Conservation (phyloP, 78 protist genomes). For the Anaeramoeba flamelloides region DNA sequence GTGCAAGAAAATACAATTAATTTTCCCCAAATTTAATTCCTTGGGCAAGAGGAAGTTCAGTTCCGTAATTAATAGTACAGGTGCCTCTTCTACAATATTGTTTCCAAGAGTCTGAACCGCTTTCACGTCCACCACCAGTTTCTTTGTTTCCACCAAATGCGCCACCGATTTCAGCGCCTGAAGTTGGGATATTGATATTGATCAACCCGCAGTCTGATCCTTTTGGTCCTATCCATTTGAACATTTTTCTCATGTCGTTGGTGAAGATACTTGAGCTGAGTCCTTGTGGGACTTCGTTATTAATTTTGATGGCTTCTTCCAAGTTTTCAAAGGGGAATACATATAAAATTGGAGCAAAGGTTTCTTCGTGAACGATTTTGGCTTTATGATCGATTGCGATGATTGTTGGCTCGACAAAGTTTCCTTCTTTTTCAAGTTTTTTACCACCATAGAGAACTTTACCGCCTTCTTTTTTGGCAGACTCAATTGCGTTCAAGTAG, state of each 20-base stretch:
- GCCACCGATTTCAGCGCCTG: slow-evolving; percentile 82
- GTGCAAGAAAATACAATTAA: too few species aligned
- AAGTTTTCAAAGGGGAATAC: slow-evolving; percentile 40
- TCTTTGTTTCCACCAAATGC: slow-evolving; percentile 81
- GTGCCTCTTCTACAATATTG: slow-evolving; percentile 45
- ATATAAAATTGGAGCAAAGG: slow-evolving; percentile 55
- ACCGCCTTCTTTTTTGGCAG: slow-evolving; percentile 54
- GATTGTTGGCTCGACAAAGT: slow-evolving; percentile 72
- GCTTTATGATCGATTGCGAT: slow-evolving; percentile 29
- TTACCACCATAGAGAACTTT: slow-evolving; percentile 58
- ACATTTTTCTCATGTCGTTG: slow-evolving; percentile 23
- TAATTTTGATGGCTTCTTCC: slow-evolving; percentile 53
- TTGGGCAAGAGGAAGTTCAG: slow-evolving; percentile 52
- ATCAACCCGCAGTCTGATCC: slow-evolving; percentile 79
- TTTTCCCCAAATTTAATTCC: slow-evolving; percentile 65
- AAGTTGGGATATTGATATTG: slow-evolving; percentile 63
- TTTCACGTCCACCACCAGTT: slow-evolving; percentile 72
- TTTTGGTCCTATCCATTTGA: slow-evolving; percentile 55
- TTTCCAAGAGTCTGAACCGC: slow-evolving; percentile 70
- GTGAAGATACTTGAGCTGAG: slow-evolving; percentile 53
- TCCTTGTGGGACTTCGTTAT: slow-evolving; percentile 70
- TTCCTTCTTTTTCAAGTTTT: slow-evolving; percentile 20
- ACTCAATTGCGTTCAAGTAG: slow-evolving; percentile 44
- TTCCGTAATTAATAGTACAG: slow-evolving; percentile 51
- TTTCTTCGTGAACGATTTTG: slow-evolving; percentile 15